Conservation (phyloP, 2,329 filamentous ascomycete genomes). For the Pyrenochaeta sp. region DNA sequence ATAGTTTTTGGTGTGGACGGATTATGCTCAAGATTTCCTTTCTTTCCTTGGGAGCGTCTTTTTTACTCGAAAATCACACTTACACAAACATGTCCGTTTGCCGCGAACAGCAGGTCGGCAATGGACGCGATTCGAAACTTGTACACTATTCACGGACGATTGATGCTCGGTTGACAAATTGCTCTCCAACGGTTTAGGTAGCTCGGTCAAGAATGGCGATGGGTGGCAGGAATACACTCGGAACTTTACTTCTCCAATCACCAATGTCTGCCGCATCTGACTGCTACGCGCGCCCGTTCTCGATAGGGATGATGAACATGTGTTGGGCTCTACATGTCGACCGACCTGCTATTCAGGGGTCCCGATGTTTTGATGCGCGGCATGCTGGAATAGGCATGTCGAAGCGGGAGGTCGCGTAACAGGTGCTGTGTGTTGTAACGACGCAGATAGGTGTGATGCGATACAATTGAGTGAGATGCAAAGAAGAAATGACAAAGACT, state of each 20-base stretch:
- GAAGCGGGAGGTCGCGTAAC: neutral
- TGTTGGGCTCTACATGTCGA: neutral
- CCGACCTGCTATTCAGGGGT: neutral
- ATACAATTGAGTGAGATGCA: neutral
- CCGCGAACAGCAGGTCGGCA: conserved; percentile 14
- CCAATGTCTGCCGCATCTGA: neutral
- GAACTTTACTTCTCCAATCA: neutral
- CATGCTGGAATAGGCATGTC: neutral
- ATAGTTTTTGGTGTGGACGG: conserved; percentile 19
- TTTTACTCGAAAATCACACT: conserved; percentile 18
- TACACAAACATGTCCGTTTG: conserved; percentile 13
- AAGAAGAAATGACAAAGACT: neutral
- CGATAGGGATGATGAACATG: neutral
- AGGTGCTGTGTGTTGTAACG: neutral
- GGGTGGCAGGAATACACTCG: conserved; percentile 2
- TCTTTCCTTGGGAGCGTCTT: conserved; percentile 24
- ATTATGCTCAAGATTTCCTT: conserved; percentile 18
- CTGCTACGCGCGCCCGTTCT: neutral
- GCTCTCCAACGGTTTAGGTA: conserved; percentile 23
- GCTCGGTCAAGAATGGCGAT: conserved; percentile 25
- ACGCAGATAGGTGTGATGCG: neutral
- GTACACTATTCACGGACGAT: conserved; percentile 33
- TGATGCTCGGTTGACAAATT: conserved; percentile 21
- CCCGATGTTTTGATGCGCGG: neutral
- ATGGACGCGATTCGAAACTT: conserved; percentile 20